Percentiles rank a stretch among this genome's conserved stretches.
These are phyloP conservation scores for Lyophyllum shimeji DNA, from an alignment of 768 basidiomycete species.

Conservation along the genomic window DNA sequence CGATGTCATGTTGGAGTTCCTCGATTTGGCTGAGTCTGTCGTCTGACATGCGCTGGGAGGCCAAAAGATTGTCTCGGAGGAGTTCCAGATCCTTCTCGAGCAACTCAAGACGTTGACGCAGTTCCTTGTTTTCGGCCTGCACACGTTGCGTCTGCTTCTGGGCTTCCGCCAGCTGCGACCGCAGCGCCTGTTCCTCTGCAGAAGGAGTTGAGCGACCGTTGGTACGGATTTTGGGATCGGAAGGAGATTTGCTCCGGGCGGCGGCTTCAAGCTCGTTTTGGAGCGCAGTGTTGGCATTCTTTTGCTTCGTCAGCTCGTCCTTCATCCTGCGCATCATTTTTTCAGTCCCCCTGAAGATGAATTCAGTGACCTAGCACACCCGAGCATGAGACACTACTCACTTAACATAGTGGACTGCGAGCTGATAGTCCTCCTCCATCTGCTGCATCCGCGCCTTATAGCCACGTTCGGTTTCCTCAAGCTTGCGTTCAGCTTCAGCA, in stretches of 20 bases:
- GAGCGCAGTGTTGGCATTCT: slow-evolving; percentile 72
- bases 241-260: slow-evolving; percentile 57
- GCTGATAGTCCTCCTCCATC: slow-evolving; percentile 93
- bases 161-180: slow-evolving; percentile 71
- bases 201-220: slow-evolving; percentile 82
- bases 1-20: slow-evolving; percentile 79
- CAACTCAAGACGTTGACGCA: slow-evolving; percentile 67
- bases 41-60: slow-evolving; percentile 76
- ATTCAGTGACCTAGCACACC: slow-evolving; percentile 9
- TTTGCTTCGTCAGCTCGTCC: slow-evolving; percentile 92
- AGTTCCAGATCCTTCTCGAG: slow-evolving; percentile 76
- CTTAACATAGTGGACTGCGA: slow-evolving; percentile 98
- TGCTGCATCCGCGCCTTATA: slow-evolving; percentile 83
- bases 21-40: slow-evolving; percentile 74
- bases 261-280: slow-evolving; percentile 80
- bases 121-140: slow-evolving; percentile 72
- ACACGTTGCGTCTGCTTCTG: slow-evolving; percentile 76
- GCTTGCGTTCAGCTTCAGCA: slow-evolving; percentile 71
- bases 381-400: slow-evolving; percentile 38
- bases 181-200: slow-evolving; percentile 74
- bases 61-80: slow-evolving; percentile 67
- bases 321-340: slow-evolving; percentile 97
- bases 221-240: slow-evolving; percentile 39
- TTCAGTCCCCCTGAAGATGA: slow-evolving; percentile 77
- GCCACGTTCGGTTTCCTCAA: slow-evolving; percentile 74